These are phyloP conservation scores for Dillenia turbinata DNA, from an alignment of 164 flowering plant genomes.

Conservation along the genomic window DNA sequence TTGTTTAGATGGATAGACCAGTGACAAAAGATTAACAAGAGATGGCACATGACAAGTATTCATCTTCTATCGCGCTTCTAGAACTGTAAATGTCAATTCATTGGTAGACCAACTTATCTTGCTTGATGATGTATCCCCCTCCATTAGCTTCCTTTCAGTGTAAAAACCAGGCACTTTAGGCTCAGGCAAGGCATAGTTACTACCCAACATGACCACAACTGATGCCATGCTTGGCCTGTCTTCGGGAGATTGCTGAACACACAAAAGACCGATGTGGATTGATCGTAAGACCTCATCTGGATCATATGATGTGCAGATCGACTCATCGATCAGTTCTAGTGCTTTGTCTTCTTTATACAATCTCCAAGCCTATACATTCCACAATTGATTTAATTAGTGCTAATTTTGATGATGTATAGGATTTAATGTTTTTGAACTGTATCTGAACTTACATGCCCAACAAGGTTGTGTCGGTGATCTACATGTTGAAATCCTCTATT, in stretches of 20 bases:
- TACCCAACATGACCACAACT: slow-evolving; percentile 21
- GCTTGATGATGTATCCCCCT: slow-evolving; percentile 6
- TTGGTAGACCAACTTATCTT: slow-evolving; percentile 8
- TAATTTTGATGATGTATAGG: background rate
- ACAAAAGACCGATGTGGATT: slow-evolving; percentile 29
- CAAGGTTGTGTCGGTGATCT: slow-evolving; percentile 28
- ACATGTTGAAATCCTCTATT: slow-evolving; percentile 34
- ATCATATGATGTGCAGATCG: slow-evolving; percentile 8
- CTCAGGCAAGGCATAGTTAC: slow-evolving; percentile 15
- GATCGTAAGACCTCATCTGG: slow-evolving; percentile 22
- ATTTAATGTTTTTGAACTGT: background rate
- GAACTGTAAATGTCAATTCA: slow-evolving; percentile 13
- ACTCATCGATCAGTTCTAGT: slow-evolving; percentile 20
- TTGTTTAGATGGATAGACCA: too few relatives aligned
- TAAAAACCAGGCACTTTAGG: slow-evolving; percentile 32
- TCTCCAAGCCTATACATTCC: slow-evolving; percentile 14
- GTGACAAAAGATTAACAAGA: too few relatives aligned
- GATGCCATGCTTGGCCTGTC: slow-evolving; percentile 29
- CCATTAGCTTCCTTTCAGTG: background rate
- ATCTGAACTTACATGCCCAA: slow-evolving; percentile 41
- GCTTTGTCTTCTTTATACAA: slow-evolving; percentile 26
- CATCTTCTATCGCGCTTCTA: slow-evolving; percentile 9
- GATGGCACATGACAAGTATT: too few relatives aligned
- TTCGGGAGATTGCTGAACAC: slow-evolving; percentile 25
- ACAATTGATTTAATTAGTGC: background rate